These are phyloP conservation scores for Penicillium aurantiogriseum DNA, from an alignment of 2,329 filamentous ascomycete species.

Conservation along the genomic window DNA sequence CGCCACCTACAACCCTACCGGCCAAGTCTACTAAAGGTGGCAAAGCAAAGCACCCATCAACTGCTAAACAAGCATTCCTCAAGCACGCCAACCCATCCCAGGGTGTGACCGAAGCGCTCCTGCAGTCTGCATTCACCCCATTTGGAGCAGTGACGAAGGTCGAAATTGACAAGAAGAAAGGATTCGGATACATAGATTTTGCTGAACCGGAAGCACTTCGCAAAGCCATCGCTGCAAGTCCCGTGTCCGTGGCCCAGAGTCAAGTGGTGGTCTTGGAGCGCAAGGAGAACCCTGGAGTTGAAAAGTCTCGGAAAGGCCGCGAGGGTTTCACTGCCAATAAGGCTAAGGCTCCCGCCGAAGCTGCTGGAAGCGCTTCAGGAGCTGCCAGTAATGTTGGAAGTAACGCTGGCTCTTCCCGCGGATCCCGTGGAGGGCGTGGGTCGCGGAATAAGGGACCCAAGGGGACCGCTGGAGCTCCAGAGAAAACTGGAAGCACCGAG, in stretches of 20 bases:
- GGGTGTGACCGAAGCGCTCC: slow-evolving; percentile 78
- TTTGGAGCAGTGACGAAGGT: slow-evolving; percentile 77
- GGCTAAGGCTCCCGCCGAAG: slow-evolving; percentile 7
- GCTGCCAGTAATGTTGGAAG: not conserved
- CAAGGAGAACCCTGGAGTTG: slow-evolving; percentile 35
- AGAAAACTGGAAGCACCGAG: slow-evolving; percentile 5
- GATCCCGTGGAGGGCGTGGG: slow-evolving; percentile 25
- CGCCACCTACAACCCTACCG: slow-evolving; percentile 17
- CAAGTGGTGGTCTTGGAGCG: slow-evolving; percentile 80
- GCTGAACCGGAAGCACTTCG: slow-evolving; percentile 67
- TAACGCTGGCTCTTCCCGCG: slow-evolving; percentile 18
- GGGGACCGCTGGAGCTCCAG: slow-evolving; percentile 6
- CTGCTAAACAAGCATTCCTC: slow-evolving; percentile 60
- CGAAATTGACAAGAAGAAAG: slow-evolving; percentile 92
- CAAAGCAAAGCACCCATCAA: slow-evolving; percentile 30
- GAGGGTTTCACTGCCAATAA: slow-evolving; percentile 19
- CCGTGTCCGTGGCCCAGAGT: slow-evolving; percentile 77
- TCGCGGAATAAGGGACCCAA: slow-evolving; percentile 25
- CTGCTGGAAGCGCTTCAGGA: not conserved
- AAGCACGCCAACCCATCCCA: slow-evolving; percentile 87
- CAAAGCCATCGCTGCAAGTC: slow-evolving; percentile 78
- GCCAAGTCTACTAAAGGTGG: slow-evolving; percentile 28
- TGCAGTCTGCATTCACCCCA: slow-evolving; percentile 69
- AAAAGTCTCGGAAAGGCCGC: slow-evolving; percentile 34
- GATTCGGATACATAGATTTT: slow-evolving; percentile 92